Conservation (phyloP, 139 green algal genomes). For the Mesotaenium endlicherianum region DNA sequence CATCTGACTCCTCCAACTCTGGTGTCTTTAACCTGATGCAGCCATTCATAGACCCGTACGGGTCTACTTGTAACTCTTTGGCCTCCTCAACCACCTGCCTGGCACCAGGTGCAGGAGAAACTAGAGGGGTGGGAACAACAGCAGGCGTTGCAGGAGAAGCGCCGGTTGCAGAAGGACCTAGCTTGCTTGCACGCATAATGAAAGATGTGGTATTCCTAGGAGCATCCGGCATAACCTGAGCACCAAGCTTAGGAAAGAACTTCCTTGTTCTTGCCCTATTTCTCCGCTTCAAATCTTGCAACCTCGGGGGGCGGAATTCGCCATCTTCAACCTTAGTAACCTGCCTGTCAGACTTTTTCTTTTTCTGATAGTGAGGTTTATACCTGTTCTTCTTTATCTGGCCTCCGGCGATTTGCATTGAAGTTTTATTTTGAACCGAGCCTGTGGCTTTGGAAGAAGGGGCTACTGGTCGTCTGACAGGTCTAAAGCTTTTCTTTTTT, state of each 20-base stretch:
- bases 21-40: constrained; percentile 18
- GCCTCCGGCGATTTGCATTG: too few species aligned
- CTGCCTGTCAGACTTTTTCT: too few species aligned
- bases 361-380: too few species aligned
- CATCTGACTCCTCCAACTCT: not conserved
- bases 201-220: constrained; percentile 31
- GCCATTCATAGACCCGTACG: constrained; percentile 40
- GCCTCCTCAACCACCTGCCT: constrained; percentile 2
- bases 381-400: too few species aligned
- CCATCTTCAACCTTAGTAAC: too few species aligned
- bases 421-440: too few species aligned
- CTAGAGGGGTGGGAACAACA: not conserved
- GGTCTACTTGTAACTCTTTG: constrained; percentile 17
- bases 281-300: constrained; percentile 18
- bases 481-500: too few species aligned
- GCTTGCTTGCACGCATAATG: constrained; percentile 21
- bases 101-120: not conserved
- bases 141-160: not conserved
- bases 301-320: constrained; percentile 6
- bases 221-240: not conserved
- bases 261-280: not conserved
- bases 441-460: too few species aligned
- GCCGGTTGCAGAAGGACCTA: not conserved
- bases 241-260: not conserved
- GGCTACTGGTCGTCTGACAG: too few species aligned